These are phyloP conservation scores for Salix arbutifolia DNA, from an alignment of 345 rosid genomes.

Conservation along the genomic window DNA sequence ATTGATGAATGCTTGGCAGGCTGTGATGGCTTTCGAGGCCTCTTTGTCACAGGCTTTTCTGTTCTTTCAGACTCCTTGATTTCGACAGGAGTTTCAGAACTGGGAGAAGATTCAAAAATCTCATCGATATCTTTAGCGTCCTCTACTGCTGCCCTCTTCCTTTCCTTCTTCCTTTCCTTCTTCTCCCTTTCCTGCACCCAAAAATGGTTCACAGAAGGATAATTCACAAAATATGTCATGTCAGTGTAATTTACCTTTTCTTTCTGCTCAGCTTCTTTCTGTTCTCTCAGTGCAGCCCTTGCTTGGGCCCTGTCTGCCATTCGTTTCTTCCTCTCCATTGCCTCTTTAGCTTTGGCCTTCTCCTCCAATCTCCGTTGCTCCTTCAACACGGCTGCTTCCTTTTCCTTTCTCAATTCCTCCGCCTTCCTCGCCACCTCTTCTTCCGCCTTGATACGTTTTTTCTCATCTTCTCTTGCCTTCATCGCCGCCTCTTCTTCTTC, in stretches of 20 bases:
- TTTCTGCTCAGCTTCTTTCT: slow-evolving; percentile 71
- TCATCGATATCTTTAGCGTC: slow-evolving; percentile 22
- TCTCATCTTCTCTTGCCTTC: slow-evolving; percentile 55
- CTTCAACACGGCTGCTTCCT: slow-evolving; percentile 54
- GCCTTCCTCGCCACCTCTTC: slow-evolving; percentile 67
- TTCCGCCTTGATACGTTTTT: slow-evolving; percentile 58
- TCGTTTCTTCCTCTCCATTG: slow-evolving; percentile 69
- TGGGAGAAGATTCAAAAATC: slow-evolving; percentile 25
- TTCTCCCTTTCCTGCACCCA: slow-evolving; percentile 70
- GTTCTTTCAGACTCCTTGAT: slow-evolving; percentile 33
- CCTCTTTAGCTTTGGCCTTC: slow-evolving; percentile 75
- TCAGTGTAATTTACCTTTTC: slow-evolving; percentile 49
- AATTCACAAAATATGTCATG: background rate
- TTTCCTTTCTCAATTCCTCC: slow-evolving; percentile 62
- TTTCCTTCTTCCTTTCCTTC: slow-evolving; percentile 73
- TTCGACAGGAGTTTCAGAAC: slow-evolving; percentile 35
- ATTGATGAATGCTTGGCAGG: slow-evolving; percentile 47
- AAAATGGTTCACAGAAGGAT: background rate
- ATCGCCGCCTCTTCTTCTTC: slow-evolving; percentile 67
- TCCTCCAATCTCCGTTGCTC: slow-evolving; percentile 70
- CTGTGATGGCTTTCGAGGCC: slow-evolving; percentile 37
- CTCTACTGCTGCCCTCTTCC: slow-evolving; percentile 29
- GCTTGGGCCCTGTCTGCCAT: slow-evolving; percentile 70
- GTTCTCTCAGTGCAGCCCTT: slow-evolving; percentile 59
- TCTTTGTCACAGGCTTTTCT: slow-evolving; percentile 39